Evolutionary conservation across 805 yeast genomes (phyloP).

Genomic region (Candida railenensis): DNA sequence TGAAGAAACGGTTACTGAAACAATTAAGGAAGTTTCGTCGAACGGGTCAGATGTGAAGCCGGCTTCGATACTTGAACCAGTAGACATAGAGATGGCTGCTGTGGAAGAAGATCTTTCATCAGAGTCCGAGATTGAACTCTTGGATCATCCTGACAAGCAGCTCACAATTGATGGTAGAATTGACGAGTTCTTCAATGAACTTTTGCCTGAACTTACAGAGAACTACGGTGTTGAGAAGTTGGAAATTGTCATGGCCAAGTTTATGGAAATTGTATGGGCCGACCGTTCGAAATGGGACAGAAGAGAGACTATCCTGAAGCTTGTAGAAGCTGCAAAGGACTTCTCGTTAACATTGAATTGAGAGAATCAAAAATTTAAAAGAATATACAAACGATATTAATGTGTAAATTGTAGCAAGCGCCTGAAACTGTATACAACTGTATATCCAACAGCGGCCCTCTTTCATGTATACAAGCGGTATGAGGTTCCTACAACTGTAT

Average conservation of each 20-base stretch:
- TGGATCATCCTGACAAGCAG: conserved; percentile 55
- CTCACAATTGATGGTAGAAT: conserved; percentile 25
- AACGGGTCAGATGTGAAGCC: conserved; percentile 9
- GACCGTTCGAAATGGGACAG: conserved; percentile 53
- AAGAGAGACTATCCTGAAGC: conserved; percentile 30
- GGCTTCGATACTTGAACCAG: conserved; percentile 3
- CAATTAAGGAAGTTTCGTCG: conserved; percentile 7
- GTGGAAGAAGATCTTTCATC: conserved; percentile 11
- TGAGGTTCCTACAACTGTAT: too few relatives aligned
- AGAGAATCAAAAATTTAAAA: neutral
- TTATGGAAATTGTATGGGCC: conserved; percentile 74
- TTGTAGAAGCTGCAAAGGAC: conserved; percentile 21
- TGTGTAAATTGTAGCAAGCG: too few relatives aligned
- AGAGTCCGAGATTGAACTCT: conserved; percentile 37
- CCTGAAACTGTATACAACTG: too few relatives aligned
- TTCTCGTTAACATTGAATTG: conserved; percentile 5
- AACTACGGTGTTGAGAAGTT: conserved; percentile 35
- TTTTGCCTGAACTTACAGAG: conserved; percentile 29
- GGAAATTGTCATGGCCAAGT: conserved; percentile 52
- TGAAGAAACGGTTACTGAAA: neutral
- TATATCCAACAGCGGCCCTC: too few relatives aligned
- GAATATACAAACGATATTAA: neutral
- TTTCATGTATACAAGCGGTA: too few relatives aligned
- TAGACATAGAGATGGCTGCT: neutral
- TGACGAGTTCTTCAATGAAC: conserved; percentile 22